A percentile compares a stretch with the other conserved stretches of the same genome.
Conservation (phyloP, 176 grass and related monocot species). For the Bothriochloa decipiens region DNA sequence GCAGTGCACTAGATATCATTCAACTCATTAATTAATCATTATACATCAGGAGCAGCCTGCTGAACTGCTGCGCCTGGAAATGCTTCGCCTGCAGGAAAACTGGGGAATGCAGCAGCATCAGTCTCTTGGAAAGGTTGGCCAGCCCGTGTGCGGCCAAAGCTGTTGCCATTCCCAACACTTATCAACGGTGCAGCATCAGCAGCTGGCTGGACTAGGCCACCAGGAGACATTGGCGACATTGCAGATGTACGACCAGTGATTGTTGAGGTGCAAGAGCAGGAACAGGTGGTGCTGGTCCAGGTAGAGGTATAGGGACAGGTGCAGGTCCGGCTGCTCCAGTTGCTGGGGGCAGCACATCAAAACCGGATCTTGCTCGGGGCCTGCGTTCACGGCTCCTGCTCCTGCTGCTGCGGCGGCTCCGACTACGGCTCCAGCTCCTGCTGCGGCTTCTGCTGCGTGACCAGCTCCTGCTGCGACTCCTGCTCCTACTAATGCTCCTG, state of each 20-base stretch:
- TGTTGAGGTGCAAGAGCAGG: background rate
- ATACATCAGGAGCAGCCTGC: slow-evolving; percentile 51
- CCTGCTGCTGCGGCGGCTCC: slow-evolving; percentile 51
- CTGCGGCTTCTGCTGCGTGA: slow-evolving; percentile 69
- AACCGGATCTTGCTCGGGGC: slow-evolving; percentile 60
- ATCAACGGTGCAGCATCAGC: background rate
- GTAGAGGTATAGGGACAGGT: slow-evolving; percentile 10
- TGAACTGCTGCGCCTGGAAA: slow-evolving; percentile 32
- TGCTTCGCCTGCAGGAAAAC: slow-evolving; percentile 41
- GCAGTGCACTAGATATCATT: background rate
- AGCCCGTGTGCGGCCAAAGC: background rate
- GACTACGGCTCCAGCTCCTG: slow-evolving; percentile 55
- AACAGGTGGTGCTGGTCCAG: slow-evolving; percentile 17
- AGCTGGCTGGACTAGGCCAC: slow-evolving; percentile 39
- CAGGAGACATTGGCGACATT: slow-evolving; percentile 61
- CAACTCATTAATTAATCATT: slow-evolving; percentile 22
- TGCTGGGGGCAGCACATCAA: slow-evolving; percentile 60
- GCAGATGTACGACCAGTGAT: slow-evolving; percentile 22
- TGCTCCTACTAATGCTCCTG: slow-evolving; percentile 56
- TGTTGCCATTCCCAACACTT: background rate
- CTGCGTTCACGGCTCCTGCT: slow-evolving; percentile 59
- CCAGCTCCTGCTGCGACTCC: slow-evolving; percentile 67
- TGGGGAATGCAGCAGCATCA: slow-evolving; percentile 4
- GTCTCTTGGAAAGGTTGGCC: slow-evolving; percentile 30
- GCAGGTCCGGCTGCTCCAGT: slow-evolving; percentile 37